Conservation (phyloP, 345 rosid species). For the Limnanthes douglasii region DNA sequence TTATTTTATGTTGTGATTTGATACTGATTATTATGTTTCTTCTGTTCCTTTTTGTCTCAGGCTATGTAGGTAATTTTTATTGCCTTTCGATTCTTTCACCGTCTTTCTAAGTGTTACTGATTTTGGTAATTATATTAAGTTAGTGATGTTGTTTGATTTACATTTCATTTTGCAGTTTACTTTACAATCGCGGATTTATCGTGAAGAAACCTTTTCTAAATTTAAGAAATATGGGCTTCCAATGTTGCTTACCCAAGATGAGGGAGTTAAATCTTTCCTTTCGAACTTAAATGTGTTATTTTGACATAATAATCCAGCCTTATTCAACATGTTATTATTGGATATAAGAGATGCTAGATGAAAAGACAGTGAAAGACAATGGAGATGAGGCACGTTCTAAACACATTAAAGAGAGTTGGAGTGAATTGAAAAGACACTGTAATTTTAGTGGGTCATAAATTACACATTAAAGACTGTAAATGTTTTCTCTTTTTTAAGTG, state of each 20-base stretch:
- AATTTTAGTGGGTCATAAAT: no score
- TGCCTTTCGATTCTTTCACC: constrained; percentile 2
- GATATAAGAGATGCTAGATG: no score
- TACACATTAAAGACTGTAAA: no score
- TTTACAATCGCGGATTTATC: constrained; percentile 92
- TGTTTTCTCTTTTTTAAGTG: no score
- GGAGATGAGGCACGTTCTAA: no score
- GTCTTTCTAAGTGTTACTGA: neutral
- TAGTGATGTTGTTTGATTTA: constrained; percentile 7
- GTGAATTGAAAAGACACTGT: no score
- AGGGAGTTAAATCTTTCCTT: constrained; percentile 69
- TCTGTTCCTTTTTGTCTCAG: constrained; percentile 18
- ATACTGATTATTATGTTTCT: constrained; percentile 2
- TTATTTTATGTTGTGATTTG: neutral
- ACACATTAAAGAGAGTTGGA: no score
- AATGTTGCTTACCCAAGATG: constrained; percentile 79
- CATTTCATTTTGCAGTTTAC: constrained; percentile 31
- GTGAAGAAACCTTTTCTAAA: constrained; percentile 78
- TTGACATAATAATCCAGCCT: no score
- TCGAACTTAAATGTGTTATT: constrained; percentile 46
- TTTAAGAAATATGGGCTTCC: constrained; percentile 98
- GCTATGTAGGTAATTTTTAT: constrained; percentile 60
- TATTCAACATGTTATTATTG: no score
- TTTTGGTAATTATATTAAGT: neutral
- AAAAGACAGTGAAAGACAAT: no score